Base-by-base conservation (phyloP, 1,139 yeast species). In the Geotrichum restrictum region DNA sequence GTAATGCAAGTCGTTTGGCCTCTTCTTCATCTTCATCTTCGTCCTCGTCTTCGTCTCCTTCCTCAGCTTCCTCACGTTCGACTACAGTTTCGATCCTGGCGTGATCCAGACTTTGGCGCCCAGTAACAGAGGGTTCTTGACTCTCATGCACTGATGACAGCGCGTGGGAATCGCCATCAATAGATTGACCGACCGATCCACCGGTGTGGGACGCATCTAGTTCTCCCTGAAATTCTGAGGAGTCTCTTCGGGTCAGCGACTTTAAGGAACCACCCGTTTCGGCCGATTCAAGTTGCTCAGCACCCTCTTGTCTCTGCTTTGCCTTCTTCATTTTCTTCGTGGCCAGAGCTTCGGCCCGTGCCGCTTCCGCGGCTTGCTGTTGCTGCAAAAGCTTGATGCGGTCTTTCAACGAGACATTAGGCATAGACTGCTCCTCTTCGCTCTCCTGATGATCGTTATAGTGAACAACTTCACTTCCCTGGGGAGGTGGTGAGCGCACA, bases 311-410 rank as follows among this genome's bases (percentile, higher is more conserved):
- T 29, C 45, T 37, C 5, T 45, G 22, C 42, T 47, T 50, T 4
- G 46, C 72, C 57, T 73, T 75, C 62, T 76, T 77, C 59, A 79
- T 77, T 62, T 81, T 83, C 56, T 78, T 77, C 60, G 80, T 77
- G 57, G 77, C 77, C 3, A 83, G 78, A 1, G 85, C 87, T 22
- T 78, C 87, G 55, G 81, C 82, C 49, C 85, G 78, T 60, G 85
- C 91, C 6, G 85, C 88, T 63, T 87, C 95, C 62, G 85, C 88
- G 54, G 80, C 79, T 66, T 88, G 96, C 56, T 83, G 83, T 64
- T 87, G 80, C 65, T 91, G 96, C 51, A 93, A 74, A 64, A 88
- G 65, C 8, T 88, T 88, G 65, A 91, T 88, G 59, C 98, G 78
- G 60, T 93, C 97, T 64, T 86, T 86, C 63, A 93, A 74, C 54